Percentiles rank a stretch among this genome's conserved stretches.
Conservation (phyloP, 495 filamentous ascomycete species). For the Talaromyces wortmannii region DNA sequence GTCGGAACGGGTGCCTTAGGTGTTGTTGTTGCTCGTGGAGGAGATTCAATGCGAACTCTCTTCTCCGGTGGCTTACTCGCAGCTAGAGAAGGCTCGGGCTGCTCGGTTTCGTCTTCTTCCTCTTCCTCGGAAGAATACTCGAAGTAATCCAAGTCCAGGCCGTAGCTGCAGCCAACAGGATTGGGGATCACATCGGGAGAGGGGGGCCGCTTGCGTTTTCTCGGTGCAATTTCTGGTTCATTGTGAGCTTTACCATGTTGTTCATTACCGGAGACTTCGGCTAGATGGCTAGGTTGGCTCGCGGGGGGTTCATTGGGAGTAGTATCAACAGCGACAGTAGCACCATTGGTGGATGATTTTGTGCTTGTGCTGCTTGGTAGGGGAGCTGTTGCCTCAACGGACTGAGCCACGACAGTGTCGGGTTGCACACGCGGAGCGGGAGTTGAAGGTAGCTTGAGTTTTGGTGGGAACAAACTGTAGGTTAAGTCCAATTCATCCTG, state of each 20-base stretch:
- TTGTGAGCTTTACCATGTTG: neutral
- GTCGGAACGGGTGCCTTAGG: neutral
- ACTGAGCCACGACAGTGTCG: too few species aligned
- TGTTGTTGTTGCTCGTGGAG: neutral
- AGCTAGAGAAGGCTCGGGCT: neutral
- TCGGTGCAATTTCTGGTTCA: neutral
- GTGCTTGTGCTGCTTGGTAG: neutral
- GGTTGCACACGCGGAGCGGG: neutral
- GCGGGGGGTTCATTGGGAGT: neutral
- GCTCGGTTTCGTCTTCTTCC: slow-evolving; percentile 14
- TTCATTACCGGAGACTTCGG: neutral
- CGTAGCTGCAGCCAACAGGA: slow-evolving; percentile 35
- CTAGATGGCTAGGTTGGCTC: too few species aligned
- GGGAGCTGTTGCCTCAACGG: neutral
- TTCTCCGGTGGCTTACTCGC: slow-evolving; percentile 1
- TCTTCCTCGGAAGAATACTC: slow-evolving; percentile 24
- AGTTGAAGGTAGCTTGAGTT: neutral
- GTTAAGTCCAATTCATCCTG: neutral
- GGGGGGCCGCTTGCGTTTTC: slow-evolving; percentile 24
- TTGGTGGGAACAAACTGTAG: slow-evolving; percentile 1
- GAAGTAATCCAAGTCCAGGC: slow-evolving; percentile 38
- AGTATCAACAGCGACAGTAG: neutral
- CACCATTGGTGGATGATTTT: neutral
- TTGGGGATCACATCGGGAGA: slow-evolving; percentile 41
- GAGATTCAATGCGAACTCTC: slow-evolving; percentile 2